Evolutionary conservation across 2,329 filamentous ascomycete genomes (phyloP).

Genomic region (Grosmannia penicillata): DNA sequence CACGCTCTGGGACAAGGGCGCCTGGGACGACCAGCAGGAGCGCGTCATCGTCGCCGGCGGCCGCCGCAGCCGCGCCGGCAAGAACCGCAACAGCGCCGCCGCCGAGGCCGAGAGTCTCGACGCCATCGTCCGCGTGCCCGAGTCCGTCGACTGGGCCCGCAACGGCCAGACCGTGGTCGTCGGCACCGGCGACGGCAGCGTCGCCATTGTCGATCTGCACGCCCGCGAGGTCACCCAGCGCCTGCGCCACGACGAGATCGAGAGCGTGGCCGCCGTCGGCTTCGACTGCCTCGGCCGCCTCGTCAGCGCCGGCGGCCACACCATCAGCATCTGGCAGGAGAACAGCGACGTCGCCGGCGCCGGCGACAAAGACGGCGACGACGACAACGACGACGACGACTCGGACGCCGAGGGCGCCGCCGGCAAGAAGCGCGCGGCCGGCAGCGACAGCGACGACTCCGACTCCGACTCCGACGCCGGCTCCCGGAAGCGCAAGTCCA

Average conservation of each 20-base stretch:
- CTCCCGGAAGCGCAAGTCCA: constrained; percentile 15
- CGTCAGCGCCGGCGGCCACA: constrained; percentile 75
- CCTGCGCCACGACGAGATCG: constrained; percentile 68
- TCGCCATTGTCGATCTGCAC: constrained; percentile 65
- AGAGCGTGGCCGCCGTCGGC: constrained; percentile 66
- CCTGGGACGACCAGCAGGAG: constrained; percentile 92
- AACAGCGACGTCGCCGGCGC: constrained; percentile 31
- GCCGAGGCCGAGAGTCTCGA: constrained; percentile 65
- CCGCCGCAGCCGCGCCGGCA: constrained; percentile 24
- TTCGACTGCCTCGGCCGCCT: constrained; percentile 79
- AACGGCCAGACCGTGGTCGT: constrained; percentile 58
- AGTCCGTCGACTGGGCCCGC: constrained; percentile 42
- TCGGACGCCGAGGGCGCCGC: constrained; percentile 35
- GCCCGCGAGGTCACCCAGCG: constrained; percentile 55
- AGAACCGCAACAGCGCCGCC: too few relatives aligned
- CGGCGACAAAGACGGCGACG: constrained; percentile 22
- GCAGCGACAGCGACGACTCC: constrained; percentile 21
- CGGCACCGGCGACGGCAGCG: constrained; percentile 65
- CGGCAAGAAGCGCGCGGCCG: constrained; percentile 14
- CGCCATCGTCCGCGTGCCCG: constrained; percentile 56
- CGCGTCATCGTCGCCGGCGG: constrained; percentile 61
- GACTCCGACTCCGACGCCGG: constrained; percentile 9
- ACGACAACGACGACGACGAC: constrained; percentile 26
- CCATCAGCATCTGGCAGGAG: constrained; percentile 82
- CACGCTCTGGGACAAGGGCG: constrained; percentile 85